A percentile compares a stretch with the other conserved stretches of the same genome.
Conservation (phyloP, 768 basidiomycete species). For the Leucogyrophana mollusca region DNA sequence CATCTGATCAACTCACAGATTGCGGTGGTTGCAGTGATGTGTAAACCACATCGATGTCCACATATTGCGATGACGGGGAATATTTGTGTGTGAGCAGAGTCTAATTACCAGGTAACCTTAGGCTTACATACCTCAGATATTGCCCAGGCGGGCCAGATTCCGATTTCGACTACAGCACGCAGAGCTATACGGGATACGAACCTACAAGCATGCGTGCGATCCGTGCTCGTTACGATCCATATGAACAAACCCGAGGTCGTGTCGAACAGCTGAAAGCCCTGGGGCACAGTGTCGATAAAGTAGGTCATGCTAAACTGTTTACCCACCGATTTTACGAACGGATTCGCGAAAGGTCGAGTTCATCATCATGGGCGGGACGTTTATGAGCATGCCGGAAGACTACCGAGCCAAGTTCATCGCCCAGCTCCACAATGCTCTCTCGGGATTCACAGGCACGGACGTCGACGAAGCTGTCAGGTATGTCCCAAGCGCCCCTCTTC, state of each 20-base stretch:
- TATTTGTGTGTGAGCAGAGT: conserved; percentile 83
- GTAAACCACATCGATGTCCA: conserved; percentile 98
- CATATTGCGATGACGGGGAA: conserved; percentile 99
- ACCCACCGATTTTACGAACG: background rate
- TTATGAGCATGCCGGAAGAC: conserved; percentile 99
- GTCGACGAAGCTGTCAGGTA: conserved; percentile 95
- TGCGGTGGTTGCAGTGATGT: conserved; percentile 99
- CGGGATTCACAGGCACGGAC: conserved; percentile 89
- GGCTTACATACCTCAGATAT: conserved; percentile 52
- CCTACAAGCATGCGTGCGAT: conserved; percentile 99
- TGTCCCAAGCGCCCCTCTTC: conserved; percentile 3
- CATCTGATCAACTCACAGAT: conserved; percentile 53
- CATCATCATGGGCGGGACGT: conserved; percentile 98
- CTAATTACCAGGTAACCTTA: background rate
- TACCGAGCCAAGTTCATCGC: conserved; percentile 93
- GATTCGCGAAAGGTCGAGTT: conserved; percentile 63
- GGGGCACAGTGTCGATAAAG: conserved; percentile 98
- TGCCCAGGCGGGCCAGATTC: conserved; percentile 99
- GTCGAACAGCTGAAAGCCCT: conserved; percentile 94
- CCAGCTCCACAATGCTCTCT: conserved; percentile 94
- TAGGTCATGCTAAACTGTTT: conserved; percentile 27
- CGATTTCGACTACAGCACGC: conserved; percentile 99
- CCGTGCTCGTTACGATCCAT: conserved; percentile 93
- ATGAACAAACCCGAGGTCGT: conserved; percentile 93
- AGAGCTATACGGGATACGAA: conserved; percentile 92